Conservation (phyloP, 2,329 filamentous ascomycete genomes). For the Cercospora janseana region DNA sequence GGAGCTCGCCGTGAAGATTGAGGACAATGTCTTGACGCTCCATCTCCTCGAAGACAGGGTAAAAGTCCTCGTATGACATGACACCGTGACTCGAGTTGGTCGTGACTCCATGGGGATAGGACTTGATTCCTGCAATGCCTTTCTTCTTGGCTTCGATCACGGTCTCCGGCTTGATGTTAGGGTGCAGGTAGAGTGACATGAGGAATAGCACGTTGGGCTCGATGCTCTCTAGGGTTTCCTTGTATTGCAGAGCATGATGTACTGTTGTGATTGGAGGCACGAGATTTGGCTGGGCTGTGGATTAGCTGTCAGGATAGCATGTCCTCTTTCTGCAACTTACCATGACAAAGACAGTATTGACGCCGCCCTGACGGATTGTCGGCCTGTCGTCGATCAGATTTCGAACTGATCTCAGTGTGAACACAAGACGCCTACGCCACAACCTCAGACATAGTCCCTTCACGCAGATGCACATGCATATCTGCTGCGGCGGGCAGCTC, state of each 20-base stretch:
- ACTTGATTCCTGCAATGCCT: constrained; percentile 71
- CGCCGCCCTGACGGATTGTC: constrained; percentile 52
- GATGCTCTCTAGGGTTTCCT: constrained; percentile 44
- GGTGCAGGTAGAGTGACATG: constrained; percentile 53
- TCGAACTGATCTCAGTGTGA: background rate
- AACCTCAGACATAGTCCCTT: constrained; percentile 52
- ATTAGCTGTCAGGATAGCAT: background rate
- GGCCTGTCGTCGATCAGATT: constrained; percentile 36
- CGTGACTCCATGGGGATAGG: constrained; percentile 60
- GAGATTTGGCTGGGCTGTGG: constrained; percentile 49
- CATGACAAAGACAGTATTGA: constrained; percentile 56
- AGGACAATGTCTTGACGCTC: constrained; percentile 77
- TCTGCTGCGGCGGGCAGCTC: constrained; percentile 52
- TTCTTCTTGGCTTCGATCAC: constrained; percentile 71
- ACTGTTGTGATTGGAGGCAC: constrained; percentile 53
- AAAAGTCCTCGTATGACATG: constrained; percentile 66
- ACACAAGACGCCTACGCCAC: constrained; percentile 37
- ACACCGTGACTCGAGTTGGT: constrained; percentile 67
- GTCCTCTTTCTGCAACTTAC: constrained; percentile 34
- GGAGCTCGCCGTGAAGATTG: constrained; percentile 92
- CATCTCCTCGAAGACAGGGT: constrained; percentile 85
- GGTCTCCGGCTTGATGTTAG: constrained; percentile 49
- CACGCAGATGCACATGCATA: constrained; percentile 53
- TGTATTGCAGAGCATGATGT: constrained; percentile 48
- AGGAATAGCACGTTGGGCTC: constrained; percentile 52